phyloP scores from a whole-genome alignment of 768 basidiomycete species.

The Pleurotus djamor region DNA sequence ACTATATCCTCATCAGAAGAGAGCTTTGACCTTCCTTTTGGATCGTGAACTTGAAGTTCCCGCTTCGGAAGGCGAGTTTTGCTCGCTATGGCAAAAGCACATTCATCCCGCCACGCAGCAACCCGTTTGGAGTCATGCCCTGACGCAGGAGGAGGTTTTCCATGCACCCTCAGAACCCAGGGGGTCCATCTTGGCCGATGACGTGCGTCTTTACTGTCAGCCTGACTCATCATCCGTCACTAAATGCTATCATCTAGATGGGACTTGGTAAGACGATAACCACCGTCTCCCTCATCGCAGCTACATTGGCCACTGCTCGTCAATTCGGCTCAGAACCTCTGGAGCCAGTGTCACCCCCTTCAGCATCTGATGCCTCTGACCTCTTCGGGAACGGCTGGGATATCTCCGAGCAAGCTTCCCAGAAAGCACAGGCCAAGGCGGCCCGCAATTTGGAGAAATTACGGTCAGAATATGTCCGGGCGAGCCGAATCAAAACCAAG shows the following conservation, averaged over 20 bases:
- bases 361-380: constrained; percentile 43
- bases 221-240: constrained; percentile 4
- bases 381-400: constrained; percentile 83
- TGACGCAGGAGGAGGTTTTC: constrained; percentile 77
- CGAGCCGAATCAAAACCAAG: constrained; percentile 75
- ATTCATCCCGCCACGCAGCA: constrained; percentile 43
- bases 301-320: constrained; percentile 71
- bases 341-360: constrained; percentile 36
- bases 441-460: constrained; percentile 66
- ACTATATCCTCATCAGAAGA: constrained; percentile 97
- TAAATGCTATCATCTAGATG: constrained; percentile 58
- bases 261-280: constrained; percentile 98
- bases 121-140: constrained; percentile 72
- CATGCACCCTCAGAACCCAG: constrained; percentile 71
- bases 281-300: constrained; percentile 89
- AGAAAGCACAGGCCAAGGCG: constrained; percentile 66
- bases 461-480: constrained; percentile 67
- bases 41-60: constrained; percentile 77
- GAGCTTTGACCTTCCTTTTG: constrained; percentile 92
- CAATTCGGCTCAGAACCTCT: constrained; percentile 62
- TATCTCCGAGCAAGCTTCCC: constrained; percentile 58
- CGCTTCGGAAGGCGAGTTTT: constrained; percentile 55
- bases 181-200: constrained; percentile 94
- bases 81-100: constrained; percentile 70
- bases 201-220: constrained; percentile 55